These are phyloP conservation scores for Henckelia pumila DNA, from an alignment of 257 asterid genomes.

Conservation along the genomic window DNA sequence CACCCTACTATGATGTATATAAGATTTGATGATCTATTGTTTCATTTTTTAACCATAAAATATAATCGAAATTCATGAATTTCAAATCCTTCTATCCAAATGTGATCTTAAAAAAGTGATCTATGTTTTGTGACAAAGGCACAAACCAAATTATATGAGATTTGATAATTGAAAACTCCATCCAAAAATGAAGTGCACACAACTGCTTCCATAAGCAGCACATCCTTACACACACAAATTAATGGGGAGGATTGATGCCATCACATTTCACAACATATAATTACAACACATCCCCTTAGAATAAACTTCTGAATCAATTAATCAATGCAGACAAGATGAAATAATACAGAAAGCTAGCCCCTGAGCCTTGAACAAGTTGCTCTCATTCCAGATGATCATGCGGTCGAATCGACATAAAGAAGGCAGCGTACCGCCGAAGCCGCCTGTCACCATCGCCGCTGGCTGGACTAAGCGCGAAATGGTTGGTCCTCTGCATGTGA, in stretches of 20 bases:
- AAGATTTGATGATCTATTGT: too few relatives aligned
- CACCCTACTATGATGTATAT: too few relatives aligned
- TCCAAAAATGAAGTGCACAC: not conserved
- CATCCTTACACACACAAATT: not conserved
- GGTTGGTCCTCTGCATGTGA: conserved; percentile 50
- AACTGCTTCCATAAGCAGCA: too few relatives aligned
- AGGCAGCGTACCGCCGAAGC: conserved; percentile 74
- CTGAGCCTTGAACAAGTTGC: not conserved
- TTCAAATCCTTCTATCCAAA: too few relatives aligned
- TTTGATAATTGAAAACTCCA: too few relatives aligned
- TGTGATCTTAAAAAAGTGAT: too few relatives aligned
- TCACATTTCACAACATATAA: not conserved
- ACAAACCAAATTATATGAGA: too few relatives aligned
- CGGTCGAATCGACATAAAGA: conserved; percentile 82
- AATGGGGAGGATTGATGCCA: not conserved
- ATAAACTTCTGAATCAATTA: not conserved
- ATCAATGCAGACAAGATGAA: not conserved
- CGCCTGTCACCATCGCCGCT: conserved; percentile 50
- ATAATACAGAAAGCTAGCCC: not conserved
- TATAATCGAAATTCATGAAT: too few relatives aligned
- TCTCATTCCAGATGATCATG: conserved; percentile 87
- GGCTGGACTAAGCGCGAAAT: conserved; percentile 12
- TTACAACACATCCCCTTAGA: not conserved
- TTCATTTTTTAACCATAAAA: too few relatives aligned
- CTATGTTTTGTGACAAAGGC: too few relatives aligned